Evolutionary conservation across 1,139 yeast genomes (phyloP), one percentile per base, ranked within the genome.

Genomic region (Kodamaea arcana): DNA sequence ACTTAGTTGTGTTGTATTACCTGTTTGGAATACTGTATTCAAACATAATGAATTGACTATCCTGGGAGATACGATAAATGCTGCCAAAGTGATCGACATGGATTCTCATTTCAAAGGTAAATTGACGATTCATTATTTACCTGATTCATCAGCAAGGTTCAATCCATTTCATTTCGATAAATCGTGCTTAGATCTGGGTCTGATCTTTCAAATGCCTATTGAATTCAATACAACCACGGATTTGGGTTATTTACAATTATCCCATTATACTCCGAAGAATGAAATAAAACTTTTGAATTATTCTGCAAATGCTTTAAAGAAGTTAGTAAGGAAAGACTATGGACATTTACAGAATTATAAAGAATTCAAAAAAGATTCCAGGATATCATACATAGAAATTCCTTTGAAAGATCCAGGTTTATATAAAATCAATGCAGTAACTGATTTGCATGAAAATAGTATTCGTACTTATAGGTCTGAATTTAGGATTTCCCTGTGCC

Each of bases 101-200:
- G 74, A 85, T 23, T 64, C 81, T 3, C 94, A 88, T 54, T 83
- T 92, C 52, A 81, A 78, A 47, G 98, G 97, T 32, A 78, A 78
- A 37, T 84, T 85, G 51, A 84, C 92, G 2, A 83, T 92, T 45
- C 84, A 90, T 48, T 85, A 85, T 46, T 65, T 94, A 28, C 98
- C 98, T 0, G 97, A 92, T 54, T 84, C 95, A 28, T 82, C 94
- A 0, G 96, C 94, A 2, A 68, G 72, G 47, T 65, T 94, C 52
- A 87, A 90, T 45, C 97, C 97, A 2, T 76, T 80, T 45, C 75
- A 72, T 30, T 75, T 73, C 27, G 71, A 77, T 18, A 50, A 51
- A 11, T 72, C 70, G 40, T 90, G 97, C 57, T 54, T 87, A 31
- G 78, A 78, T 31, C 32, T 42, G 33, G 44, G 13, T 36, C 48